These are phyloP conservation scores for Candida gorgasii DNA, from an alignment of 805 yeast species.

Conservation along the genomic window DNA sequence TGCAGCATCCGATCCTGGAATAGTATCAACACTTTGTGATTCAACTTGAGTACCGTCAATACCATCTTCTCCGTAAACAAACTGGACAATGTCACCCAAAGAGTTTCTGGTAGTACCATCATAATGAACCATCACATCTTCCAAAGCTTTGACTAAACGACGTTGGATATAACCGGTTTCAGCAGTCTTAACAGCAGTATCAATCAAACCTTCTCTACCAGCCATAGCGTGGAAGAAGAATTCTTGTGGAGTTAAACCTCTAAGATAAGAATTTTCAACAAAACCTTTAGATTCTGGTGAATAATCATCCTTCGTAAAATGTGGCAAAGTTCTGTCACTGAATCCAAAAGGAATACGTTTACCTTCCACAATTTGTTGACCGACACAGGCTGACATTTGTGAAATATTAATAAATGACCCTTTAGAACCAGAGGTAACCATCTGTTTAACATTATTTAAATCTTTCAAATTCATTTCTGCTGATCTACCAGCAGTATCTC, in stretches of 20 bases:
- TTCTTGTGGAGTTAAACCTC: conserved; percentile 98
- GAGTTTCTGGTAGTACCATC: conserved; percentile 99
- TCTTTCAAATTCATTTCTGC: conserved; percentile 96
- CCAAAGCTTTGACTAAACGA: conserved; percentile 94
- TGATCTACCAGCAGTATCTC: conserved; percentile 98
- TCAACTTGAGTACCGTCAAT: conserved; percentile 98
- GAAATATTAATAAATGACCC: conserved; percentile 99
- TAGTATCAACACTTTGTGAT: conserved; percentile 91
- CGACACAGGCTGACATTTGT: conserved; percentile 99
- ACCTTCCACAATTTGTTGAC: conserved; percentile 99
- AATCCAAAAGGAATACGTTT: conserved; percentile 98
- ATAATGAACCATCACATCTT: conserved; percentile 96
- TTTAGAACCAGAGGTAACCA: conserved; percentile 98
- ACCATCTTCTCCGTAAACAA: conserved; percentile 98
- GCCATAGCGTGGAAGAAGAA: conserved; percentile 99
- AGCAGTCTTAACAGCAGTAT: conserved; percentile 98
- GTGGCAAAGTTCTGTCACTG: conserved; percentile 94
- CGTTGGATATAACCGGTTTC: conserved; percentile 99
- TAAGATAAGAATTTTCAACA: conserved; percentile 92
- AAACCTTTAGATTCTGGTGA: conserved; percentile 98
- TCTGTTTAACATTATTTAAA: conserved; percentile 93
- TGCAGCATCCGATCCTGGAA: conserved; percentile 85
- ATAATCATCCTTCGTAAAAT: conserved; percentile 97
- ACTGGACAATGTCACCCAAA: conserved; percentile 93
- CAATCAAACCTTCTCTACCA: conserved; percentile 99